Base-by-base conservation (phyloP, 306 rosid genomes). In the Medicago ruthenica region DNA sequence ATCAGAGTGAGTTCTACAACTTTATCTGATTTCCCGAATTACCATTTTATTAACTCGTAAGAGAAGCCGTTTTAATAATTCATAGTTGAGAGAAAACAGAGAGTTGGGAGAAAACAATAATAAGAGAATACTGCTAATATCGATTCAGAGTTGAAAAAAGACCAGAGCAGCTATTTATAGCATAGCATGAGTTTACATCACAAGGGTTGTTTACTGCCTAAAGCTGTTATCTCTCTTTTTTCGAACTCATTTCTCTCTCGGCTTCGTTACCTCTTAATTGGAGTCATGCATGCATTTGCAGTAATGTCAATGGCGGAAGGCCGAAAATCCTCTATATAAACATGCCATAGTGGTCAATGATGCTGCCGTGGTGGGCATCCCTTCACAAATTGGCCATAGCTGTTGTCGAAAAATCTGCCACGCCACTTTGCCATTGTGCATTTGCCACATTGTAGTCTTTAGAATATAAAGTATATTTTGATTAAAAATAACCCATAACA, bases 1-100 rank as follows among this genome's bases (percentile, higher is more conserved):
- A 89, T 95, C 83, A 90, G 87, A 74, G 98, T 90, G 87, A 89
- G 91, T 82, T 83, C 14, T 75, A 20, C 24, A 31, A 10, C 76
- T 76, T 67, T 48, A n/a, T 51, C 75, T 80, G 11, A 63, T 63
- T 63, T 27, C 31, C 31, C 31, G 3, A 27, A 27, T 27, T 27
- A 27, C 31, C 31, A 27, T 4, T 27, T 27, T 27, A 21, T 58
- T 21, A 11, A 57, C n/a, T 22, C 63, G 11, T 11, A 57, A 20
- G 36, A 57, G n/a, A 24, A 10, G 64, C 37, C 15, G 4, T 57
- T 57, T 57, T 57, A 21, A 10, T 5, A 11, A 58, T 22, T 58
- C 64, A 11, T 22, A 22, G 36, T 22, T 58, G n/a, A 58, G 8
- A 21, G 16, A 58, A 11, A 58, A 58, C 4, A 6, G 0, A 20